Evolutionary conservation across 108 stramenopile species (phyloP).

Genomic region (Craspedostauros australis): DNA sequence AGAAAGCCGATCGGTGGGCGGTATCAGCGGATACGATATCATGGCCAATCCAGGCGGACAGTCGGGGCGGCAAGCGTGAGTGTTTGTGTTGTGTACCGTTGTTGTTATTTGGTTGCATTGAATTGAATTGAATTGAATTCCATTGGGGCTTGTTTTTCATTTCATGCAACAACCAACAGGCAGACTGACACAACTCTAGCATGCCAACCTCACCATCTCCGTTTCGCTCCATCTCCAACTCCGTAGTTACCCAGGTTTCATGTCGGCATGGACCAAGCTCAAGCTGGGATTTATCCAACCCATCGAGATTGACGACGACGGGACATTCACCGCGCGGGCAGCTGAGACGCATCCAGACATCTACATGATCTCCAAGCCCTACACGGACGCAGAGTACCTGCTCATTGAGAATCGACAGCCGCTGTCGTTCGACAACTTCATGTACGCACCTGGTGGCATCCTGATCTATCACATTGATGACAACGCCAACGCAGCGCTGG

Average conservation of each 20-base stretch:
- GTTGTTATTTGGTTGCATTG: not conserved
- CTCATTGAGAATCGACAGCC: conserved; percentile 74
- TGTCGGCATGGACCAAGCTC: conserved; percentile 43
- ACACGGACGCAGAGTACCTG: conserved; percentile 44
- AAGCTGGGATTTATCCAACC: conserved; percentile 46
- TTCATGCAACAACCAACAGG: no score
- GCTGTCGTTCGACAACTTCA: conserved; percentile 32
- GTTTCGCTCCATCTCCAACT: not conserved
- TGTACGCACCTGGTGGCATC: conserved; percentile 42
- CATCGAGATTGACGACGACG: conserved; percentile 28
- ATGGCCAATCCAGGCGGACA: conserved; percentile 4
- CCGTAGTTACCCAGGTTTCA: conserved; percentile 45
- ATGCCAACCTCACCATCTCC: no score
- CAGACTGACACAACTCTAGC: no score
- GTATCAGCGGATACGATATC: conserved; percentile 19
- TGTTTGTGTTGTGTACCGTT: not conserved
- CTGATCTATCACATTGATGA: conserved; percentile 68
- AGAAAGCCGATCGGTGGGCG: conserved; percentile 6
- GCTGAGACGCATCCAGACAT: conserved; percentile 30
- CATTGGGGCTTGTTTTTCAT: no score
- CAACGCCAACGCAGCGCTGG: conserved; percentile 1
- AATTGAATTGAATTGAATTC: no score
- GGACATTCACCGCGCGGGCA: conserved; percentile 32
- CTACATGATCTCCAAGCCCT: conserved; percentile 40
- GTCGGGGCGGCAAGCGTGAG: not conserved